Base-by-base conservation (phyloP, 257 asterid genomes). In the Hygrophila difformis region DNA sequence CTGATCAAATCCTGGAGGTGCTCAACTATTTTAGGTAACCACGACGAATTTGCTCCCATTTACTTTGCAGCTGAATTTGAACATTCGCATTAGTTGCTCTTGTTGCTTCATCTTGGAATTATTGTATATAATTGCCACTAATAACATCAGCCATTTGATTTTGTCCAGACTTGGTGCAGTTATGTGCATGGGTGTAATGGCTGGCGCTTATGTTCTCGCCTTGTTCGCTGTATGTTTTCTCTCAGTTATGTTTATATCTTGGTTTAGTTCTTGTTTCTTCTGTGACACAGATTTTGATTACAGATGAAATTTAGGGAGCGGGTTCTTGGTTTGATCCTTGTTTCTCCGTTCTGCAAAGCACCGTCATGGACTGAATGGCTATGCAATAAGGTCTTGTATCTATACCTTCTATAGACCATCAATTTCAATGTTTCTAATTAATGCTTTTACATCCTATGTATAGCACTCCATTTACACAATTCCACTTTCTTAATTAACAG, bases 311-410 rank as follows among this genome's bases (percentile, higher is more conserved):
- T 68, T 60, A 69, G 79, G 74, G 93, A 87, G 69, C 75, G 94
- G 54, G 89, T 87, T 64, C 79, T 80, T 26, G 97, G 97, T 48
- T 69, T 87, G 85, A 78, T 87, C 52, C 91, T 87, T 35, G 75
- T 87, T 59, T 87, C 97, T 68, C 97, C 97, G 43, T 70, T 83
- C 18, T 83, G 97, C 76, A 75, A 76, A 74, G 67, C 83, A 37
- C 93, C 97, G 45, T 80, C 93, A 5, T 87, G 97, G 97, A 66
- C 87, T 5, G 97, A 87, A 72, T 83, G 95, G 97, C 70, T 83
- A 31, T 67, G 80, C 51, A 87, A 87, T 60, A 83, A 87, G 94
- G 97, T 86, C 44, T 6, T 17, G 18, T 44, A 59, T 65, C 19
- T 45, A 39, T 47, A 10, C 23, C 43, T 3, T 4, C 21, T 7